A percentile compares a stretch with the other conserved stretches of the same genome.
Conservation (phyloP, 2,329 filamentous ascomycete genomes). For the Clonostachys sp. region DNA sequence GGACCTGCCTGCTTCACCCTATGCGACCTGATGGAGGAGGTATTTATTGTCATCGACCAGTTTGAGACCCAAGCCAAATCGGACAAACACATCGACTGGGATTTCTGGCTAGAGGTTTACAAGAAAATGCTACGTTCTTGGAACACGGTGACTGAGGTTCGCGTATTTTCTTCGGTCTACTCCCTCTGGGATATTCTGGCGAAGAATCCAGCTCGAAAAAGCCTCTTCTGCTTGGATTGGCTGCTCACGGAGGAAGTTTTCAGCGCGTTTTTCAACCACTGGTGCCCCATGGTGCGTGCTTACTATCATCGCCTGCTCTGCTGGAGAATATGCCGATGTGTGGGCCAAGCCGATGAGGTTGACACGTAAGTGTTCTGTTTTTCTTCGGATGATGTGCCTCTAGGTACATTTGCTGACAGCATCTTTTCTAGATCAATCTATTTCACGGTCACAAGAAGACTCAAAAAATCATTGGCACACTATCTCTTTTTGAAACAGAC, state of each 20-base stretch:
- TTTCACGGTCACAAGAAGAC: slow-evolving; percentile 58
- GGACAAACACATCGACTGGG: slow-evolving; percentile 61
- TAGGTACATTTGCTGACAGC: slow-evolving; percentile 10
- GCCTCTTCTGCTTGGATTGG: slow-evolving; percentile 67
- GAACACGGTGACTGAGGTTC: slow-evolving; percentile 86
- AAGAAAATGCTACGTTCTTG: slow-evolving; percentile 75
- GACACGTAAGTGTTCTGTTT: slow-evolving; percentile 56
- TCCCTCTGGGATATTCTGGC: slow-evolving; percentile 72
- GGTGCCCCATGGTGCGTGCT: slow-evolving; percentile 91
- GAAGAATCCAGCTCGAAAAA: slow-evolving; percentile 62
- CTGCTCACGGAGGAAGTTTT: slow-evolving; percentile 72
- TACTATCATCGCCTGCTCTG: slow-evolving; percentile 90
- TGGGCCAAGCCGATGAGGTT: slow-evolving; percentile 57
- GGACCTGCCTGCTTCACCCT: slow-evolving; percentile 81
- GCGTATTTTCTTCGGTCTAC: slow-evolving; percentile 77
- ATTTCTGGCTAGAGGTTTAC: slow-evolving; percentile 81
- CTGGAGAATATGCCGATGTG: slow-evolving; percentile 80
- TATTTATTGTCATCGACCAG: slow-evolving; percentile 57
- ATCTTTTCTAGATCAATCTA: slow-evolving; percentile 59
- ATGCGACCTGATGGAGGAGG: slow-evolving; percentile 88
- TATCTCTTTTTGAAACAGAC: slow-evolving; percentile 71
- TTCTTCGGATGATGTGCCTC: not conserved
- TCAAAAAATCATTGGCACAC: slow-evolving; percentile 73
- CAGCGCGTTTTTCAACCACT: slow-evolving; percentile 81
- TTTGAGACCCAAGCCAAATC: slow-evolving; percentile 34